Conservation (phyloP, 1,139 yeast genomes). For the Geotrichum candidum region DNA sequence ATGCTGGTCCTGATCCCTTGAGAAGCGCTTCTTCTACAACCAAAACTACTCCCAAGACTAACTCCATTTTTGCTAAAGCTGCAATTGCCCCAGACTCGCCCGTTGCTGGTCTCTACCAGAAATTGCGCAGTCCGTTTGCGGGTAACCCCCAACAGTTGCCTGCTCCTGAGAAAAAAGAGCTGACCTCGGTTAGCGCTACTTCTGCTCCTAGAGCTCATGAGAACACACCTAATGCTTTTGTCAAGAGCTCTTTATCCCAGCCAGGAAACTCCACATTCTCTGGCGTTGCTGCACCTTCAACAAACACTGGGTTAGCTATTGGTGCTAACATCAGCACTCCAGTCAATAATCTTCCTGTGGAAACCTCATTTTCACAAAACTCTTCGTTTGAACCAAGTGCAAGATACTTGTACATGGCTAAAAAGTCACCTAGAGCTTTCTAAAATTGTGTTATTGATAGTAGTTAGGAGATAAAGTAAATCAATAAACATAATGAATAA, state of each 20-base stretch:
- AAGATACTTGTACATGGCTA: constrained; percentile 1
- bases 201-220: not conserved
- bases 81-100: constrained; percentile 12
- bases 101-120: constrained; percentile 12
- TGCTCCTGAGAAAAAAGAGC: not conserved
- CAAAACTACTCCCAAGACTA: not conserved
- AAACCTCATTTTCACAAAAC: not conserved
- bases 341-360: not conserved
- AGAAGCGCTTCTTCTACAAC: not conserved
- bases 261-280: not conserved
- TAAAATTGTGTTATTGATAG: not conserved
- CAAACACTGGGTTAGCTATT: not conserved
- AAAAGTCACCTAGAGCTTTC: not conserved
- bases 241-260: not conserved
- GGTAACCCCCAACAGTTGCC: not conserved
- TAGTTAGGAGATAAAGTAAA: not conserved
- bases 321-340: not conserved
- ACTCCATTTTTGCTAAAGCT: not conserved
- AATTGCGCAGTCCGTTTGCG: constrained; percentile 7
- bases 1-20: constrained; percentile 11
- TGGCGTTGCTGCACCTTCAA: not conserved
- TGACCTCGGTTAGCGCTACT: not conserved
- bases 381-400: not conserved
- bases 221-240: not conserved
- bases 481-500: not conserved